Base-by-base conservation (phyloP, 768 basidiomycete genomes). In the Phlegmacium glaucopus region DNA sequence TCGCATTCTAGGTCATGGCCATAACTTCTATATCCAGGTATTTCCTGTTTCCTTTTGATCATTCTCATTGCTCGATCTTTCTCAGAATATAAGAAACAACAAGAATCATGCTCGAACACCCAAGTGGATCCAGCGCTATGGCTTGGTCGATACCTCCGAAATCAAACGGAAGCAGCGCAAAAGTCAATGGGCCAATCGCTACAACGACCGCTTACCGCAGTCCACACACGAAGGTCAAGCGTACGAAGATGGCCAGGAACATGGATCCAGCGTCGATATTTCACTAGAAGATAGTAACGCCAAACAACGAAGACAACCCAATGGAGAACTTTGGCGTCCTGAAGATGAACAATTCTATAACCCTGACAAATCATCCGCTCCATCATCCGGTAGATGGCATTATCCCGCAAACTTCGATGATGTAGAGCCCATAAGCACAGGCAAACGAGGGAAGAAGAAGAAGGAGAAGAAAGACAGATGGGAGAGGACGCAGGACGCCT, bases 1-100 rank as follows among this genome's bases (percentile, higher is more conserved):
- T 47, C 48, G 25, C 38, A 48, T 56, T 54, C 43, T 62, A 85
- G 90, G 91, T 16, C 94, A 97, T 63, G 82, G 70, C 45, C 94
- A 97, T 70, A 96, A 95, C 56, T 93, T 93, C 63, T 93, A 93
- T 71, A 90, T 93, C 49, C 89, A 90, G 77, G 87, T 86, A 60
- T 37, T 60, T 45, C 26, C 39, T 40, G 32, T 12, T 30, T 28
- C 28, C 17, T 16, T 32, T 40, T 42, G 6, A 34, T 39, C 43
- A 51, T 41, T 39, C 29, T 16, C 16, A 18, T 17, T 47, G 25
- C 52, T 40, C 39, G 56, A 15, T 15, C 48, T n/a, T 41, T 22
- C 45, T 16, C 62, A 97, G 85, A 96, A 96, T 67, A 83, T 97
- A 54, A 77, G 94, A 47, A 97, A 96, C 71, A 97, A 97, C 75